Conservation (phyloP, 2,329 filamentous ascomycete genomes). For the Paecilomyces sp. region DNA sequence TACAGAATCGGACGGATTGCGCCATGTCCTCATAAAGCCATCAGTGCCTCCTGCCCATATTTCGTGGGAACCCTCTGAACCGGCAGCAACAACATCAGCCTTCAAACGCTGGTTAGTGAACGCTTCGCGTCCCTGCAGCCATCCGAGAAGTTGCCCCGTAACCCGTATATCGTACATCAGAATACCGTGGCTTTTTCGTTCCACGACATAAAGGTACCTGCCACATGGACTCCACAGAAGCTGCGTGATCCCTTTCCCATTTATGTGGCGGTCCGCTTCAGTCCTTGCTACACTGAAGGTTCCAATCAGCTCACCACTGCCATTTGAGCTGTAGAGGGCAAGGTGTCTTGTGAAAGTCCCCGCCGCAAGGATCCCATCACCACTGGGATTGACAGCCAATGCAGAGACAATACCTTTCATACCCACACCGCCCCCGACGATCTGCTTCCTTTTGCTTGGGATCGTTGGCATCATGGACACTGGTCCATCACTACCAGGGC, state of each 20-base stretch:
- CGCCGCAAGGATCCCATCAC: constrained; percentile 47
- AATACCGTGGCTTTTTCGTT: constrained; percentile 49
- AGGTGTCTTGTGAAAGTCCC: constrained; percentile 52
- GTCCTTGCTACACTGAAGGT: constrained; percentile 43
- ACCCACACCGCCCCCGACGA: constrained; percentile 39
- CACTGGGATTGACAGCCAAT: constrained; percentile 37
- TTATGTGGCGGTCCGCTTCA: constrained; percentile 29
- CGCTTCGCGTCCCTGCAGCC: constrained; percentile 40
- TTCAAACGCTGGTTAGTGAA: constrained; percentile 50
- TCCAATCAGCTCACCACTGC: constrained; percentile 43
- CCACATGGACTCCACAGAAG: constrained; percentile 53
- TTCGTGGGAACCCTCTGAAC: constrained; percentile 37
- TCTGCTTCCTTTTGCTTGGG: constrained; percentile 41
- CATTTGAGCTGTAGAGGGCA: constrained; percentile 47
- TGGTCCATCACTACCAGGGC: constrained; percentile 41
- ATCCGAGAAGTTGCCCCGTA: constrained; percentile 44
- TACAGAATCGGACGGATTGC: constrained; percentile 33
- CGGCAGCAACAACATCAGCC: constrained; percentile 41
- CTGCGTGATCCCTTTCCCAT: constrained; percentile 49
- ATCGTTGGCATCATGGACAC: constrained; percentile 40
- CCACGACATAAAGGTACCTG: constrained; percentile 51
- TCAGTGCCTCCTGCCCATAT: constrained; percentile 55
- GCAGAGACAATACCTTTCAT: constrained; percentile 52
- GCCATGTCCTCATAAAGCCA: constrained; percentile 47
- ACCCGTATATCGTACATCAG: constrained; percentile 54